phyloP scores from a whole-genome alignment of 805 yeast species.

The Torulaspora microellipsoides region DNA sequence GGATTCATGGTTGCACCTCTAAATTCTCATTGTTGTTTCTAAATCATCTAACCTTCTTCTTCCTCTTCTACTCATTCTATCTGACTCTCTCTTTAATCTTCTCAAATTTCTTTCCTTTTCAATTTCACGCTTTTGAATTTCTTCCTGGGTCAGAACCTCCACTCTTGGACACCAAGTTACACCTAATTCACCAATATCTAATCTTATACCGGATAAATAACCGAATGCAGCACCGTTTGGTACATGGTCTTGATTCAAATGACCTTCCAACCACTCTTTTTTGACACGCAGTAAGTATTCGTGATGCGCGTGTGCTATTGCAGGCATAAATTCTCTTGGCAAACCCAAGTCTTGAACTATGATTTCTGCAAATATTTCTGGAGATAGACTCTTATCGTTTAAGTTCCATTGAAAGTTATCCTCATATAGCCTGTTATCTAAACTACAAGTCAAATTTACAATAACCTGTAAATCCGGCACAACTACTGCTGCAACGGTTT shows the following conservation, averaged over 20 bases:
- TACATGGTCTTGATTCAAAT: slow-evolving; percentile 41
- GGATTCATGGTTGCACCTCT: not conserved
- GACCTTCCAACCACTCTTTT: slow-evolving; percentile 75
- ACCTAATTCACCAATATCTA: slow-evolving; percentile 72
- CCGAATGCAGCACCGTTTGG: slow-evolving; percentile 59
- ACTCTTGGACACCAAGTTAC: slow-evolving; percentile 83
- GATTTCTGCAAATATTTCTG: slow-evolving; percentile 76
- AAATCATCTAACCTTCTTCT: slow-evolving; percentile 49
- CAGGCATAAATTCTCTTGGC: slow-evolving; percentile 79
- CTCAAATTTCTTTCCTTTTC: slow-evolving; percentile 90
- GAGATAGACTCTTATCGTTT: slow-evolving; percentile 48
- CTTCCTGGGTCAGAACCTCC: slow-evolving; percentile 84
- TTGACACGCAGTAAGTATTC: slow-evolving; percentile 73
- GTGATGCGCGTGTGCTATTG: slow-evolving; percentile 81
- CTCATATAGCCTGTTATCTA: slow-evolving; percentile 79
- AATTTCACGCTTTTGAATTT: slow-evolving; percentile 89
- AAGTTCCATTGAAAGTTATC: slow-evolving; percentile 96
- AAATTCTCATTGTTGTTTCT: slow-evolving; percentile 35
- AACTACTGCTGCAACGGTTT: slow-evolving; percentile 56
- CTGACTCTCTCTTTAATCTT: slow-evolving; percentile 87
- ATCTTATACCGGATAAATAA: slow-evolving; percentile 61
- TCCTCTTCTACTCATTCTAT: slow-evolving; percentile 40
- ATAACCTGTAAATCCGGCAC: slow-evolving; percentile 76
- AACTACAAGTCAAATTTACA: slow-evolving; percentile 72
- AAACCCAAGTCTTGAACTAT: slow-evolving; percentile 85